Base-by-base conservation (phyloP, 2,329 filamentous ascomycete genomes). In the Pyrenophora seminiperda region DNA sequence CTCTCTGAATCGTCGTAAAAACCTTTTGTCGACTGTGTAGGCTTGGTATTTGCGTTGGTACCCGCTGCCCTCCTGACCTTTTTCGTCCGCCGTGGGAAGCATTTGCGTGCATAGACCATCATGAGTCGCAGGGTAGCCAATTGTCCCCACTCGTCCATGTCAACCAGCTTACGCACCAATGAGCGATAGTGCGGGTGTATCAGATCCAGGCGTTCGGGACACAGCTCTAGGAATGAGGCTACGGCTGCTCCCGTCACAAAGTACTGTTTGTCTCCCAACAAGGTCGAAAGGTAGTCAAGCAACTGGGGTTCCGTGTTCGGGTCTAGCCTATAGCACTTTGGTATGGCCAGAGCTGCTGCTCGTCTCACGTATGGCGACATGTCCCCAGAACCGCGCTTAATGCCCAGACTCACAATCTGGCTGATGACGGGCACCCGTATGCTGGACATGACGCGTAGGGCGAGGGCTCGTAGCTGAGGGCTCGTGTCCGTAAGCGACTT, bases 71-170 rank as follows among this genome's bases (percentile, higher is more conserved):
- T 85, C 33, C 79, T 84, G 2, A 81, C 75, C 58, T 79, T 85
- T 58, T 79, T 79, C 7, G 79, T 88, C 68, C 82, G 82, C 47
- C 81, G 80, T 0, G 94, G 92, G 62, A 99, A 99, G 72, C 91
- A 97, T 68, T 84, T 89, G 46, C 94, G 84, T 2, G 90, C 86
- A 72, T 99, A 99, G 17, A 86, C 78, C 1, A 89, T 87, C 84
- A 97, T 87, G 58, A 99, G 78, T 31, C 86, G 83, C 61, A 99
- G 70, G 2, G 89, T 89, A 2, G 91, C 88, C 45, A 97, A 74
- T 75, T 99, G 94, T 33, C 91, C 89, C 94, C 94, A 99, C 75
- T 99, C 94, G 67, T 99, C 94, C 94, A 99, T 99, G 70, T 99
- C 94, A 18, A 97, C 91, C 43, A 97, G 77, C 77, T 97, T 96